Conservation (phyloP, 2,329 filamentous ascomycete genomes). For the Penicillium polonicum region DNA sequence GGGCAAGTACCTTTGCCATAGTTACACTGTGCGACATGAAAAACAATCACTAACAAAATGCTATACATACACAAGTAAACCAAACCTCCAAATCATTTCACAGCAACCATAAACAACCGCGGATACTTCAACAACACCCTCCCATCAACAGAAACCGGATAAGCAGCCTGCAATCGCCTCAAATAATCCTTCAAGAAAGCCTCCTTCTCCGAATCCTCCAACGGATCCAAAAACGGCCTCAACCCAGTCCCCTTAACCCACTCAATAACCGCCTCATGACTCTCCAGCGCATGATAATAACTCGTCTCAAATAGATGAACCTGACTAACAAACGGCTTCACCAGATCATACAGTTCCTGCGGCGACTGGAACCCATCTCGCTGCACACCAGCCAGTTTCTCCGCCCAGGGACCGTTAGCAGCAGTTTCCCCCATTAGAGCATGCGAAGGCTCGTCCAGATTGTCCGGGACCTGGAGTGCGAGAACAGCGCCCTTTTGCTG, state of each 20-base stretch:
- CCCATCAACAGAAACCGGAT: slow-evolving; percentile 50
- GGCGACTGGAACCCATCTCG: slow-evolving; percentile 52
- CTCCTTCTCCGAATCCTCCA: slow-evolving; percentile 43
- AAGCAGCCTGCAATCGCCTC: slow-evolving; percentile 43
- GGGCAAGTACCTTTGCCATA: accelerated
- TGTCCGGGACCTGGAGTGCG: slow-evolving; percentile 57
- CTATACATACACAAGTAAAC: neutral
- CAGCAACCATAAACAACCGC: slow-evolving; percentile 56
- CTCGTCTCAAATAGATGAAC: slow-evolving; percentile 57
- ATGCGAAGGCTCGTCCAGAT: slow-evolving; percentile 52
- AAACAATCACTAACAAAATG: neutral
- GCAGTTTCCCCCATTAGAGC: slow-evolving; percentile 51
- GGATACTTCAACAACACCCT: slow-evolving; percentile 57
- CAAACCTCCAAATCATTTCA: slow-evolving; percentile 17
- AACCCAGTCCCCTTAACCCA: slow-evolving; percentile 61
- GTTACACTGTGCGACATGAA: too few species aligned
- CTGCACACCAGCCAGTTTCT: slow-evolving; percentile 34
- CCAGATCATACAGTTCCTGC: slow-evolving; percentile 49
- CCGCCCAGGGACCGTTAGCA: slow-evolving; percentile 41
- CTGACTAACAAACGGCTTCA: slow-evolving; percentile 44
- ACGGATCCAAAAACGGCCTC: slow-evolving; percentile 53
- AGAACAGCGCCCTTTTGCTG: slow-evolving; percentile 50
- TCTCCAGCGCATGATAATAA: slow-evolving; percentile 54
- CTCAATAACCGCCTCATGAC: slow-evolving; percentile 54
- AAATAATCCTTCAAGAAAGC: slow-evolving; percentile 52